phyloP scores from a whole-genome alignment of 1,284 basidiomycete genomes.

The Pseudozyma flocculosa region DNA sequence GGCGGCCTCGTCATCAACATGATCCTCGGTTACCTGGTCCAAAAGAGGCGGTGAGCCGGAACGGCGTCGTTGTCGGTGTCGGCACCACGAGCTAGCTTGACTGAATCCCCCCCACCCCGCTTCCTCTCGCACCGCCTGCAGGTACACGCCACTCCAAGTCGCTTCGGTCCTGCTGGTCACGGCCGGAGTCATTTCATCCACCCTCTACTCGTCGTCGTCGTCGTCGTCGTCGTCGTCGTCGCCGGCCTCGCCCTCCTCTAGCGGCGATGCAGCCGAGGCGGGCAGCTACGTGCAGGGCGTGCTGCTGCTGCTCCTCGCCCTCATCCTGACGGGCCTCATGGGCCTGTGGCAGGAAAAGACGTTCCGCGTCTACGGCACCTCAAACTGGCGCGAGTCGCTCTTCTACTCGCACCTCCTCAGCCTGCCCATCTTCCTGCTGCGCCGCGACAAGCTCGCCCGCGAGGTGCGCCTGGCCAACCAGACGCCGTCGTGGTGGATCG shows the following conservation, averaged over 20 bases:
- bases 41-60: conserved; percentile 60
- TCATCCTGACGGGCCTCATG: conserved; percentile 77
- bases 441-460: conserved; percentile 2
- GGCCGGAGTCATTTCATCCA: conserved; percentile 76
- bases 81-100: too few relatives aligned
- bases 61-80: too few relatives aligned
- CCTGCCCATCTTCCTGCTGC: conserved; percentile 67
- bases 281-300: conserved; percentile 71
- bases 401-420: conserved; percentile 74
- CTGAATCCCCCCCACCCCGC: too few relatives aligned
- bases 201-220: conserved; percentile 66
- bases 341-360: conserved; percentile 85
- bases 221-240: conserved; percentile 15
- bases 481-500: conserved; percentile 40
- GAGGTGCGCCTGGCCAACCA: conserved; percentile 35
- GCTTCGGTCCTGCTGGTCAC: conserved; percentile 77
- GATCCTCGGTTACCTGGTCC: conserved; percentile 70
- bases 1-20: conserved; percentile 83
- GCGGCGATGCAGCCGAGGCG: conserved; percentile 2
- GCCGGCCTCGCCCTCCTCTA: conserved; percentile 4
- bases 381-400: conserved; percentile 83
- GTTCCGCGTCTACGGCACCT: conserved; percentile 67
- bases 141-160: conserved; percentile 39
- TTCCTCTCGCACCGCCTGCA: too few relatives aligned
- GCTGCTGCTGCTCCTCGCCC: conserved; percentile 70